Conservation (phyloP, 768 basidiomycete species). For the Amanita inopinata region DNA sequence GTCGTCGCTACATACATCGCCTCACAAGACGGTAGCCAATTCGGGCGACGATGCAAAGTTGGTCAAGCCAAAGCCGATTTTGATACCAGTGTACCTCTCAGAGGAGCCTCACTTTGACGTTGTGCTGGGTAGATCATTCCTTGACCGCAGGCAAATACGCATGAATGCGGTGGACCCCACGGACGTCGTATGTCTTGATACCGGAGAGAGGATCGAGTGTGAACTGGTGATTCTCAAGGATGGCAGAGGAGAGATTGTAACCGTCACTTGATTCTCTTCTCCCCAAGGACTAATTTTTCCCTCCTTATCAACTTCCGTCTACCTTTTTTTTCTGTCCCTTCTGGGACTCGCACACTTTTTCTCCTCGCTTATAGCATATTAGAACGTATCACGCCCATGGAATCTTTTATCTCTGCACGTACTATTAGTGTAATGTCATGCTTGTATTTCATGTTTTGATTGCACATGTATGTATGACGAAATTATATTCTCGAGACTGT, state of each 20-base stretch:
- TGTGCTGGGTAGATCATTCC: constrained; percentile 81
- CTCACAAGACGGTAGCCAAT: neutral
- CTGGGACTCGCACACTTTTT: too few species aligned
- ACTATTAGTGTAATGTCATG: too few species aligned
- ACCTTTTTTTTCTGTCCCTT: neutral
- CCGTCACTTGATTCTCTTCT: constrained; percentile 54
- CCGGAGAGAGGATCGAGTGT: constrained; percentile 84
- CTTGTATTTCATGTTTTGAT: neutral
- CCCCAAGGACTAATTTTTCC: neutral
- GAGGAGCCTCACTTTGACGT: constrained; percentile 97
- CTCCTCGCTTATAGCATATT: too few species aligned
- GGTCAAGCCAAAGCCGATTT: constrained; percentile 27
- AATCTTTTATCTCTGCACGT: too few species aligned
- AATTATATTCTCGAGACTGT: too few species aligned
- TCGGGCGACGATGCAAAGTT: constrained; percentile 8
- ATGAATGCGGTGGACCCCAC: constrained; percentile 80
- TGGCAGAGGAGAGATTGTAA: constrained; percentile 83
- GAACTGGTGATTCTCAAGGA: constrained; percentile 90
- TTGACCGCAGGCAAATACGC: constrained; percentile 75
- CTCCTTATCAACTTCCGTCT: neutral
- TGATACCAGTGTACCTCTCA: constrained; percentile 70
- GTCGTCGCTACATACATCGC: constrained; percentile 2
- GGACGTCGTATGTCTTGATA: constrained; percentile 85
- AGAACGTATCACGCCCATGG: too few species aligned
- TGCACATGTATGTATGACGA: neutral